A percentile compares a stretch with the other conserved stretches of the same genome.
phyloP scores from a whole-genome alignment of 805 yeast species.

The Lachancea sp. region DNA sequence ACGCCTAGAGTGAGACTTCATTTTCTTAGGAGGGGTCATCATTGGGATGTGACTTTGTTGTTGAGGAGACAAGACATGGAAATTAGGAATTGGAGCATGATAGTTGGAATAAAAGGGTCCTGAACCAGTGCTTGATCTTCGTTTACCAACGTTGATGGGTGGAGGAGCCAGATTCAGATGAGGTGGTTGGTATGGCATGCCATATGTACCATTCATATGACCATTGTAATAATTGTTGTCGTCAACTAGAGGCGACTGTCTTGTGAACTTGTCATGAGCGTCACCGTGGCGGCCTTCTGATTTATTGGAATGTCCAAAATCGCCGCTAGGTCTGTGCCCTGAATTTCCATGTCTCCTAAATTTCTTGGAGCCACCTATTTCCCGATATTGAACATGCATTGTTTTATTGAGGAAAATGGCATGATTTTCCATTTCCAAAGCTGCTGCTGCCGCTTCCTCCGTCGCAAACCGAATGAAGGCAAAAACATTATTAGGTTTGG shows the following conservation, averaged over 20 bases:
- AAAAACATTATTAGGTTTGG: constrained; percentile 48
- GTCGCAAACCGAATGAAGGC: constrained; percentile 65
- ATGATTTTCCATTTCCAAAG: constrained; percentile 81
- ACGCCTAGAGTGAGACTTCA: constrained; percentile 1
- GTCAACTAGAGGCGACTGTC: not conserved
- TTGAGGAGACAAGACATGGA: constrained; percentile 5
- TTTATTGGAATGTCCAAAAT: not conserved
- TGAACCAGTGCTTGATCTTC: constrained; percentile 31
- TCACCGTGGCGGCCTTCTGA: not conserved
- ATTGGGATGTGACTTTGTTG: not conserved
- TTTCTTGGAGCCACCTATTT: constrained; percentile 33
- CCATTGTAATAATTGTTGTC: not conserved
- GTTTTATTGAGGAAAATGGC: constrained; percentile 65
- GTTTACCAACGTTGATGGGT: constrained; percentile 57
- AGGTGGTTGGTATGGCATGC: constrained; percentile 25
- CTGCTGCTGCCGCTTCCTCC: constrained; percentile 75
- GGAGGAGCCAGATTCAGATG: constrained; percentile 68
- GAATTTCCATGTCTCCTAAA: not conserved
- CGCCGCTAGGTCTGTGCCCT: constrained; percentile 11
- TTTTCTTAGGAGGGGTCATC: constrained; percentile 2
- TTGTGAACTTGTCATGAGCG: not conserved
- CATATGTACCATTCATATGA: not conserved
- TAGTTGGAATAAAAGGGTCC: constrained; percentile 4
- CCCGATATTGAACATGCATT: constrained; percentile 81
- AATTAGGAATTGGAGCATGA: not conserved